These are phyloP conservation scores for Croton laevigatus DNA, from an alignment of 441 rosid species.

Conservation along the genomic window DNA sequence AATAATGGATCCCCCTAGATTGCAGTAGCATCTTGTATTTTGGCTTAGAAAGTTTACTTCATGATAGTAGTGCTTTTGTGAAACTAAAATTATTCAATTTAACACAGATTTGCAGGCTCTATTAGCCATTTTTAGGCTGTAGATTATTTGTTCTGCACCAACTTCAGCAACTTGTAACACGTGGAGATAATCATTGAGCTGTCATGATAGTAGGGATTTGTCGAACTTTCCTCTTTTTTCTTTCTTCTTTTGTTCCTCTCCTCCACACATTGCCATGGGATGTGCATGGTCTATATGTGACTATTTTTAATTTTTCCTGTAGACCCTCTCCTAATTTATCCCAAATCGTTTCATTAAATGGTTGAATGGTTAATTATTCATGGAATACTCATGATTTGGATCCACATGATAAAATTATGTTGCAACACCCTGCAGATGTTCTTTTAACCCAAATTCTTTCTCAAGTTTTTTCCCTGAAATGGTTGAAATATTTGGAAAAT, in stretches of 20 bases:
- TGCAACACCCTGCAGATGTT: neutral
- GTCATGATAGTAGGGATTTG: constrained; percentile 16
- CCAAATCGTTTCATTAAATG: neutral
- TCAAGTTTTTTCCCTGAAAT: neutral
- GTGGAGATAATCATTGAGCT: constrained; percentile 13
- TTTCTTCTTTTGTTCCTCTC: neutral
- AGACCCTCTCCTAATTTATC: neutral
- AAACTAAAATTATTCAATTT: constrained; percentile 18
- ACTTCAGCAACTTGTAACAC: constrained; percentile 16
- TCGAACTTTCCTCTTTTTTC: neutral
- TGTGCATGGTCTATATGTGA: neutral
- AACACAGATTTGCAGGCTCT: constrained; percentile 22
- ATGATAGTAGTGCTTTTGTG: constrained; percentile 5
- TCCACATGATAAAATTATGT: neutral
- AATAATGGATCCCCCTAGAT: constrained; percentile 7
- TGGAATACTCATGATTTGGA: neutral
- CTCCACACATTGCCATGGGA: neutral
- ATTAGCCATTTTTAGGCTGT: constrained; percentile 15
- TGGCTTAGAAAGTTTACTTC: constrained; percentile 3
- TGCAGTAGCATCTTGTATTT: neutral
- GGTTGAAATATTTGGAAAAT: neutral
- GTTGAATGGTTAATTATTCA: neutral
- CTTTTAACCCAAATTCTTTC: neutral
- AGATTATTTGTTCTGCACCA: constrained; percentile 16
- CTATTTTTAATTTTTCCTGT: neutral